phyloP scores from a whole-genome alignment of 2,329 filamentous ascomycete genomes.

The Clonostachys rosea region DNA sequence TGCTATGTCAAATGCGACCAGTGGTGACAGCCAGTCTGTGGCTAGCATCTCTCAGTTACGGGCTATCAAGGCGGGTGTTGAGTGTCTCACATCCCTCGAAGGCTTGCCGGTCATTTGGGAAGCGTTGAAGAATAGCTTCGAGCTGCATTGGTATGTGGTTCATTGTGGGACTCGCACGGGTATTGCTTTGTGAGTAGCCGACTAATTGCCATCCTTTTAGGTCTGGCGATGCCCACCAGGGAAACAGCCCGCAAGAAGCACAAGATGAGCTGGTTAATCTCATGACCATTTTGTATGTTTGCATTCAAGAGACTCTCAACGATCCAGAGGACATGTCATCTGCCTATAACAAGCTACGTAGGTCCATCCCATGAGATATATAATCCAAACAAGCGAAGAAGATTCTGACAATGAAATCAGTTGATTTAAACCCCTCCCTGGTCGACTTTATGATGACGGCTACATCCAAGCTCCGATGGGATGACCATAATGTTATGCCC shows the following conservation, averaged over 20 bases:
- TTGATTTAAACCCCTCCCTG: slow-evolving; percentile 60
- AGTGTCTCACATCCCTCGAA: slow-evolving; percentile 43
- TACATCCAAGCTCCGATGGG: slow-evolving; percentile 67
- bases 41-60: slow-evolving; percentile 53
- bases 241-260: slow-evolving; percentile 39
- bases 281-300: slow-evolving; percentile 59
- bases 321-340: slow-evolving; percentile 41
- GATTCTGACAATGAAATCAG: slow-evolving; percentile 23
- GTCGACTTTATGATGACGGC: slow-evolving; percentile 68
- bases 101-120: slow-evolving; percentile 48
- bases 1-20: slow-evolving; percentile 41
- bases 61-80: slow-evolving; percentile 51
- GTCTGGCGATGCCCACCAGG: slow-evolving; percentile 39
- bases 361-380: slow-evolving; percentile 15
- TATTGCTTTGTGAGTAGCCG: neutral
- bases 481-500: slow-evolving; percentile 57
- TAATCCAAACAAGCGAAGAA: neutral
- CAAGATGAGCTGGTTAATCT: slow-evolving; percentile 59
- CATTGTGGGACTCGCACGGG: neutral
- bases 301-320: slow-evolving; percentile 51
- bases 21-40: slow-evolving; percentile 38
- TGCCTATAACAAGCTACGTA: slow-evolving; percentile 45
- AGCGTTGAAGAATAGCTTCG: slow-evolving; percentile 42
- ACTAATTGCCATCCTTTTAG: slow-evolving; percentile 26
- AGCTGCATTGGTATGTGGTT: slow-evolving; percentile 42